A percentile compares a stretch with the other conserved stretches of the same genome.
phyloP scores from a whole-genome alignment of 495 filamentous ascomycete species.

The Penicillium taxi region DNA sequence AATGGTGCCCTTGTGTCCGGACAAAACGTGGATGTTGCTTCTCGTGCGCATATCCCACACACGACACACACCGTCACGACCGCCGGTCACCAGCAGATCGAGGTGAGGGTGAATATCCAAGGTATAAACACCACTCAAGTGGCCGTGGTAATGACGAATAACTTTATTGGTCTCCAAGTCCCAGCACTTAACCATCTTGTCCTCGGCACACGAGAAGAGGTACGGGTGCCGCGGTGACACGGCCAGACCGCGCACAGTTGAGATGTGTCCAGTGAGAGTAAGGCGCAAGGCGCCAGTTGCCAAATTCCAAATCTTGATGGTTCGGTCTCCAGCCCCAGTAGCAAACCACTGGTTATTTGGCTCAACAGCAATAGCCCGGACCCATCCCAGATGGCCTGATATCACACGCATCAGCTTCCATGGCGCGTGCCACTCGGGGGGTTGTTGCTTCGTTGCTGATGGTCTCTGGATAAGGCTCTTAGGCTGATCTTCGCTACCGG shows the following conservation, averaged over 20 bases:
- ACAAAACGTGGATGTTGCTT: conserved; percentile 87
- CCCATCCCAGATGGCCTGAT: conserved; percentile 94
- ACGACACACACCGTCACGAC: conserved; percentile 84
- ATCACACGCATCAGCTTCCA: conserved; percentile 99
- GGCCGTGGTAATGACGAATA: conserved; percentile 96
- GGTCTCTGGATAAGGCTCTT: conserved; percentile 59
- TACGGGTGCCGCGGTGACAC: conserved; percentile 94
- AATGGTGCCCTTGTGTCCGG: conserved; percentile 83
- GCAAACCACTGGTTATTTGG: conserved; percentile 98
- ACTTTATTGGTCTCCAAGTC: conserved; percentile 98
- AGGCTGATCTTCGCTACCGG: conserved; percentile 31
- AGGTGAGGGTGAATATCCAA: conserved; percentile 85
- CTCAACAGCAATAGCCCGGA: conserved; percentile 81
- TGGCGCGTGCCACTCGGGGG: conserved; percentile 90
- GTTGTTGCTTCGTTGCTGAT: conserved; percentile 60
- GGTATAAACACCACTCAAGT: conserved; percentile 93
- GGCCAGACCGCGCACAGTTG: conserved; percentile 85
- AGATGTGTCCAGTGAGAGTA: conserved; percentile 95
- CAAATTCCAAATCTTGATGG: conserved; percentile 98
- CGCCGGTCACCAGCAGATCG: conserved; percentile 90
- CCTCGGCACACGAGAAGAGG: conserved; percentile 94
- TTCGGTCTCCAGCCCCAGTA: conserved; percentile 89
- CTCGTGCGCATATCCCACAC: conserved; percentile 99
- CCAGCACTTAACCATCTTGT: conserved; percentile 99
- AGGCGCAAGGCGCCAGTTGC: conserved; percentile 74